A percentile compares a stretch with the other conserved stretches of the same genome.
These are phyloP conservation scores for Pyricularia pennisetigena DNA, from an alignment of 2,329 filamentous ascomycete species.

Conservation along the genomic window DNA sequence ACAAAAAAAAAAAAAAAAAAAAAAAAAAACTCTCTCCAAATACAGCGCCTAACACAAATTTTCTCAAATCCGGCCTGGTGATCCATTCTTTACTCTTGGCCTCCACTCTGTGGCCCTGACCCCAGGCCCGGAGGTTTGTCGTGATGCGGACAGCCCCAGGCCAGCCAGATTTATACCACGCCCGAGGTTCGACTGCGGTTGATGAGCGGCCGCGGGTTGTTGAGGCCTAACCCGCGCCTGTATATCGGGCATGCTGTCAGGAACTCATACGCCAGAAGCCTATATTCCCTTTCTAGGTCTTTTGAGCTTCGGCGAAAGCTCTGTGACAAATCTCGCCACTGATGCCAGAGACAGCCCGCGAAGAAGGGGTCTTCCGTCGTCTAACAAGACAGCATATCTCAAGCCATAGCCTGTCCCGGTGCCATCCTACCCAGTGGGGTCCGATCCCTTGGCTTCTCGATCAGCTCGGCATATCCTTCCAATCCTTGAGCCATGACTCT, in stretches of 20 bases:
- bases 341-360: too few species aligned
- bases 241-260: not conserved
- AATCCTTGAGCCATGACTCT: conserved; percentile 47
- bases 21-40: too few species aligned
- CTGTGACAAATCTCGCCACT: not conserved
- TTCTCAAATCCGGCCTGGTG: not conserved
- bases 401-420: not conserved
- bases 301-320: not conserved
- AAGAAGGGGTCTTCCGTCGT: not conserved
- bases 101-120: not conserved
- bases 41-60: not conserved
- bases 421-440: conserved; percentile 28
- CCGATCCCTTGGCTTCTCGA: conserved; percentile 43
- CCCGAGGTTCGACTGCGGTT: not conserved
- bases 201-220: not conserved
- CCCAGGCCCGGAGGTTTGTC: not conserved
- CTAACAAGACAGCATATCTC: not conserved
- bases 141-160: not conserved
- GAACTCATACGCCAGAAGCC: not conserved
- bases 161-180: not conserved
- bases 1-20: too few species aligned
- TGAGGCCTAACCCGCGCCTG: not conserved
- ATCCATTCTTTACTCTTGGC: not conserved
- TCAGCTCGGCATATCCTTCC: conserved; percentile 45
- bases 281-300: not conserved